Percentiles rank a stretch among this genome's conserved stretches.
These are phyloP conservation scores for Lachnellula cervina DNA, from an alignment of 2,329 filamentous ascomycete species.

Conservation along the genomic window DNA sequence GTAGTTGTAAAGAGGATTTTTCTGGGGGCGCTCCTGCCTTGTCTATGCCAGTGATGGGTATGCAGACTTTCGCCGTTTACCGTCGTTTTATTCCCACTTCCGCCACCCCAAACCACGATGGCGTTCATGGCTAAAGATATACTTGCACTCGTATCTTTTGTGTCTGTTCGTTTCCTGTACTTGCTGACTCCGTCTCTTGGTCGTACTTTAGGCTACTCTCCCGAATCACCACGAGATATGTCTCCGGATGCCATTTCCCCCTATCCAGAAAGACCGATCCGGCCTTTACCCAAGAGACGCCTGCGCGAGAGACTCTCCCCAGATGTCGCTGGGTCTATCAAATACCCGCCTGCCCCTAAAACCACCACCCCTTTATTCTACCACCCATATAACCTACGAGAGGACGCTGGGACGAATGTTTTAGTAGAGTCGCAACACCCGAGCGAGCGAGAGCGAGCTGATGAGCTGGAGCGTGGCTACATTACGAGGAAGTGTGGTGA, in stretches of 20 bases:
- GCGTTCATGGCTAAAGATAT: background rate
- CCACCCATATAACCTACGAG: constrained; percentile 47
- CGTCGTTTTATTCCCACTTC: constrained; percentile 4
- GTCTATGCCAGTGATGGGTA: constrained; percentile 39
- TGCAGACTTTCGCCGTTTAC: constrained; percentile 16
- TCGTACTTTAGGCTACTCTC: constrained; percentile 25
- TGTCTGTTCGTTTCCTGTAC: constrained; percentile 1
- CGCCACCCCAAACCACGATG: constrained; percentile 1
- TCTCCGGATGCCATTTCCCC: constrained; percentile 73
- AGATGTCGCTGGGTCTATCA: constrained; percentile 75
- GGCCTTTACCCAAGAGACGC: constrained; percentile 83
- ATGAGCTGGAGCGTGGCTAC: constrained; percentile 31
- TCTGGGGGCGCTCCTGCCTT: constrained; percentile 15
- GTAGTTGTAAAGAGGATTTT: constrained; percentile 5
- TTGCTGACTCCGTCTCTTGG: constrained; percentile 14
- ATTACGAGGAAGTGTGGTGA: constrained; percentile 48
- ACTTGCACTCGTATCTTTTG: background rate
- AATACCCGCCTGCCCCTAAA: constrained; percentile 73
- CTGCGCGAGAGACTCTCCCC: constrained; percentile 83
- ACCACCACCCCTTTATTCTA: constrained; percentile 71
- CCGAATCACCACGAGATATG: constrained; percentile 43
- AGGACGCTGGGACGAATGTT: constrained; percentile 31
- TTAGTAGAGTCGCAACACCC: constrained; percentile 29
- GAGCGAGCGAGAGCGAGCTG: constrained; percentile 27
- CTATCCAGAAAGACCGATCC: constrained; percentile 87